Base-by-base conservation (phyloP, 139 green algal species). In the Chlorella sp. region DNA sequence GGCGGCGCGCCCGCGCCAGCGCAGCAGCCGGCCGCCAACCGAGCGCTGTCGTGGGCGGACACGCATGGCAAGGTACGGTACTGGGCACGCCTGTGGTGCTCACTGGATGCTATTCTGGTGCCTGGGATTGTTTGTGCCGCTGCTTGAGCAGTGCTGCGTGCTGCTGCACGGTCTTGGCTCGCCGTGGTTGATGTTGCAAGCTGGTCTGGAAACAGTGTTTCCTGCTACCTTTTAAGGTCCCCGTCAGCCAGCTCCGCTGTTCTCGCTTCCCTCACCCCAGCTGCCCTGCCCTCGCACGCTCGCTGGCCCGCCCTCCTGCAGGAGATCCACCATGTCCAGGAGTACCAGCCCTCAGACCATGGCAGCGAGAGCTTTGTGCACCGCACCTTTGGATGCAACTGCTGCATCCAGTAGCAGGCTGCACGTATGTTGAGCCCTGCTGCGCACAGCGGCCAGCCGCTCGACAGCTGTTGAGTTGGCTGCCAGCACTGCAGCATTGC, bases 341-440 rank as follows among this genome's bases (percentile, higher is more conserved):
- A 85, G 47, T 85, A 78, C 67, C 47, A 78, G 80, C 80, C 80
- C 28, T 85, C 80, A 21, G 80, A 85, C 32, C 65, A 85, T 25
- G 51, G 67, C 80, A 71, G 62, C 67, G 80, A 69, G 20, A 38
- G 65, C 32, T 41, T 28, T n/a, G 47, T 25, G 67, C 25, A 34
- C 1, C 23, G 15, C 39, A 60, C 15, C 34, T 1, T 51, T 7
- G 60, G 67, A 30, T 78, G 80, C 67, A n/a, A 51, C 26, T 85
- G 80, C 80, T 85, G 67, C 47, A 55, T 85, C 0, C 80, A 85
- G 30, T 78, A 60, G 13, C 51, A 9, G 2, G 26, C 57, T 16
- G n/a, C 20, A 5, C 28, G 18, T n/a, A 6, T n/a, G 1, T 26
- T 4, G 25, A 23, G 20, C 6, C 26, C 63, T 38, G 63, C 63